A percentile compares a stretch with the other conserved stretches of the same genome.
Evolutionary conservation across 139 green algal species (phyloP).

Genomic region (Picochlorum costavermella): DNA sequence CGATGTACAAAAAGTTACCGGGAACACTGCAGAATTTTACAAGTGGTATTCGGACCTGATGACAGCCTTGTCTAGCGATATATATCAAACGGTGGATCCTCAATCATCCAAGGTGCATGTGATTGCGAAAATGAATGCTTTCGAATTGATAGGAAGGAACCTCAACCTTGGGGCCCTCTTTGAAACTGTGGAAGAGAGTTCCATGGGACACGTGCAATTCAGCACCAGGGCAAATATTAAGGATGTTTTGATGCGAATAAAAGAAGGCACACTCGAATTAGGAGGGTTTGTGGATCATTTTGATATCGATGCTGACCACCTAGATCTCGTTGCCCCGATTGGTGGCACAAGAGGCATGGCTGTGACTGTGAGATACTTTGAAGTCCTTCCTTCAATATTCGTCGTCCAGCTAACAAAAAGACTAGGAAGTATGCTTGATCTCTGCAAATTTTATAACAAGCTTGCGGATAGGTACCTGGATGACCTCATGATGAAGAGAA

Average conservation of each 20-base stretch:
- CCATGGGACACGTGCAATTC: slow-evolving; percentile 23
- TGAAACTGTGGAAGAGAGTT: slow-evolving; percentile 13
- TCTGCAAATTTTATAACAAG: slow-evolving; percentile 16
- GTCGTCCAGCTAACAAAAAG: slow-evolving; percentile 18
- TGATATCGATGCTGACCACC: neutral
- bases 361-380: slow-evolving; percentile 11
- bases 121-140: slow-evolving; percentile 9
- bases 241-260: slow-evolving; percentile 8
- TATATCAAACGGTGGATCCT: neutral
- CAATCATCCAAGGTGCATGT: neutral
- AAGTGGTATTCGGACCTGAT: slow-evolving; percentile 34
- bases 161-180: slow-evolving; percentile 15
- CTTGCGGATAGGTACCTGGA: neutral
- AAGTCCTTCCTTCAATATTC: slow-evolving; percentile 20
- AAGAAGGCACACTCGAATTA: slow-evolving; percentile 4
- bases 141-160: slow-evolving; percentile 21
- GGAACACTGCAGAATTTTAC: slow-evolving; percentile 40
- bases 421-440: slow-evolving; percentile 6
- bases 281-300: slow-evolving; percentile 6
- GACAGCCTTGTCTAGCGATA: neutral
- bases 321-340: neutral
- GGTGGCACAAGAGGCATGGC: slow-evolving; percentile 4
- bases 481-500: neutral
- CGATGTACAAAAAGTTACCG: slow-evolving; percentile 26
- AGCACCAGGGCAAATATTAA: slow-evolving; percentile 9